Percentiles rank a stretch among this genome's conserved stretches.
Evolutionary conservation across 768 basidiomycete genomes (phyloP).

Genomic region (Xerocomus potaroensis): DNA sequence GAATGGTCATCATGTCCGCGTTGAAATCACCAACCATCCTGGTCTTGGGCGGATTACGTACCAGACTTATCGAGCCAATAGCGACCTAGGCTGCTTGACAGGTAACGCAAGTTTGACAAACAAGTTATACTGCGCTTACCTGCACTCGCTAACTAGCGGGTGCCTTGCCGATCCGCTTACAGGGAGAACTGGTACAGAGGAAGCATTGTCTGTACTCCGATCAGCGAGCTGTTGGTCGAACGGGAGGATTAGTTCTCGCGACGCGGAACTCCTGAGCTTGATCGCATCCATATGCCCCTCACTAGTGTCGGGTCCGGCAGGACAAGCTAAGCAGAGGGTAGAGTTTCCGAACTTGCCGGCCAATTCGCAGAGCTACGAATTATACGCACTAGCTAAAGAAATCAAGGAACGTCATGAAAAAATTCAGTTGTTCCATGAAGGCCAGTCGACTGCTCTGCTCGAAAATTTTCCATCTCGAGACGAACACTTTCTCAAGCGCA

Average conservation of each 20-base stretch:
- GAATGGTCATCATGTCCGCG: constrained; percentile 9
- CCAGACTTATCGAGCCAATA: constrained; percentile 27
- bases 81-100: constrained; percentile 25
- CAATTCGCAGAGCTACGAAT: constrained; percentile 28
- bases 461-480: constrained; percentile 2
- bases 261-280: constrained; percentile 27
- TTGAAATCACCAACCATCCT: constrained; percentile 5
- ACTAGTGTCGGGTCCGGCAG: constrained; percentile 38
- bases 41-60: constrained; percentile 7
- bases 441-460: not conserved
- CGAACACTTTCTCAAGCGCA: constrained; percentile 9
- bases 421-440: constrained; percentile 8
- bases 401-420: constrained; percentile 26
- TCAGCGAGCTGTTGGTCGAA: constrained; percentile 39
- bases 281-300: constrained; percentile 33
- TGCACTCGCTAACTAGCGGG: constrained; percentile 41
- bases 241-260: constrained; percentile 25
- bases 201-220: constrained; percentile 35
- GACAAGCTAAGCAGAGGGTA: constrained; percentile 30
- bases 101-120: constrained; percentile 13
- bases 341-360: constrained; percentile 21
- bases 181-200: constrained; percentile 2
- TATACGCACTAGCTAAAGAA: constrained; percentile 19
- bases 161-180: constrained; percentile 43
- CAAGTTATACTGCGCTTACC: constrained; percentile 36